phyloP scores from a whole-genome alignment of 2,329 filamentous ascomycete species.

The Alternaria infectoria region DNA sequence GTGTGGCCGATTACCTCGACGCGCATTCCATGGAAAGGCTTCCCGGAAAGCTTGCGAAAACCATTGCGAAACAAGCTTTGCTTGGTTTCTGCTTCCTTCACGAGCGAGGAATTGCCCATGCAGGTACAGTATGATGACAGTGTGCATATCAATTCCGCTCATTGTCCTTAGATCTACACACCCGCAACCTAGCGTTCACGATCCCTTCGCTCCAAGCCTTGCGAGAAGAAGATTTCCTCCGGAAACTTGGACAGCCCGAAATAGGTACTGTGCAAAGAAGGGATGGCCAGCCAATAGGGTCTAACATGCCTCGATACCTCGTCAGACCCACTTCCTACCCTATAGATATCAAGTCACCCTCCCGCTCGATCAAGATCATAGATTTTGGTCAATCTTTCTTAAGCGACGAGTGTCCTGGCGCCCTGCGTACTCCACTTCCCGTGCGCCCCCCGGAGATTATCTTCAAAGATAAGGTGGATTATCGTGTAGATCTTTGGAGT shows the following conservation, averaged over 20 bases:
- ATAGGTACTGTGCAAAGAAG: slow-evolving; percentile 19
- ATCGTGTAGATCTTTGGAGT: slow-evolving; percentile 50
- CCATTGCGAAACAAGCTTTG: slow-evolving; percentile 35
- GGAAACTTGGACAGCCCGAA: slow-evolving; percentile 23
- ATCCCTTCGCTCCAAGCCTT: slow-evolving; percentile 24
- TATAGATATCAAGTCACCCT: background rate
- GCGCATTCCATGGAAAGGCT: slow-evolving; percentile 45
- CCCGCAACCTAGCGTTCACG: slow-evolving; percentile 31
- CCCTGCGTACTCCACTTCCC: slow-evolving; percentile 44
- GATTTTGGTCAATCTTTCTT: slow-evolving; percentile 51
- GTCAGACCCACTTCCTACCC: slow-evolving; percentile 17
- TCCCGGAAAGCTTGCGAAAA: slow-evolving; percentile 47
- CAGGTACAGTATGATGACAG: slow-evolving; percentile 23
- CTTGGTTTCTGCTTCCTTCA: slow-evolving; percentile 28
- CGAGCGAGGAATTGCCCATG: slow-evolving; percentile 30
- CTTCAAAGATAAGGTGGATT: slow-evolving; percentile 45
- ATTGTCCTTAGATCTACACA: slow-evolving; percentile 33
- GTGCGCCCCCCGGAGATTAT: slow-evolving; percentile 50
- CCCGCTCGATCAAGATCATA: slow-evolving; percentile 24
- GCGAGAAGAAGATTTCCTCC: slow-evolving; percentile 23
- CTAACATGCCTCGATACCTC: slow-evolving; percentile 27
- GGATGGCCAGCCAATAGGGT: slow-evolving; percentile 23
- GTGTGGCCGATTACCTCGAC: slow-evolving; percentile 46
- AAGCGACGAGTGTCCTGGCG: slow-evolving; percentile 22
- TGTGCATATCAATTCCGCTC: background rate